phyloP scores from a whole-genome alignment of 2,329 filamentous ascomycete genomes.

The Exophiala oligosperma region DNA sequence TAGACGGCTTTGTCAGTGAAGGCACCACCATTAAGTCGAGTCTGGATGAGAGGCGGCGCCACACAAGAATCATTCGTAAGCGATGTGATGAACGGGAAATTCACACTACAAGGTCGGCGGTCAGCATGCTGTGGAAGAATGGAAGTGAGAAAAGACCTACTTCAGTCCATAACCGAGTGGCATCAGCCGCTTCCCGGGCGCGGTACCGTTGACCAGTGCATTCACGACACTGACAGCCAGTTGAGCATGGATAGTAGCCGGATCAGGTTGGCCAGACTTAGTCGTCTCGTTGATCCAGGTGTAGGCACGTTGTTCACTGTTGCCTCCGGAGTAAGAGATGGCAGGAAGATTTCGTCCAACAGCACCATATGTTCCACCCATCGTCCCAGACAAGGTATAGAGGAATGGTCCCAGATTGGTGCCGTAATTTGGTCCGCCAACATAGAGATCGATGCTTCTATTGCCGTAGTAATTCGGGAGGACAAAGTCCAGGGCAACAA shows the following conservation, averaged over 20 bases:
- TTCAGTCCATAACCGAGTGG: conserved; percentile 53
- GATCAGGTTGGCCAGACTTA: conserved; percentile 37
- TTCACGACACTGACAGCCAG: conserved; percentile 48
- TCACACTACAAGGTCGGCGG: conserved; percentile 40
- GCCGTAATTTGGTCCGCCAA: conserved; percentile 59
- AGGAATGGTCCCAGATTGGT: conserved; percentile 56
- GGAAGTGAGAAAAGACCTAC: conserved; percentile 2
- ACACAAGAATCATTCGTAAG: conserved; percentile 40
- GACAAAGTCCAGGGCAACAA: conserved; percentile 59
- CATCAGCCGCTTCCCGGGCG: conserved; percentile 34
- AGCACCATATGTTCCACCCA: conserved; percentile 49
- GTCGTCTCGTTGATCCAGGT: conserved; percentile 44
- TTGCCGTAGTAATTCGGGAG: conserved; percentile 52
- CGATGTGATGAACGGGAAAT: conserved; percentile 48
- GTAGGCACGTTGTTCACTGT: conserved; percentile 44
- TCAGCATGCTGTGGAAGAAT: background rate
- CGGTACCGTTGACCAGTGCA: conserved; percentile 43
- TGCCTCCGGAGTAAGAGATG: conserved; percentile 51
- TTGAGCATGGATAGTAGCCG: conserved; percentile 46
- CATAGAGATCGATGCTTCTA: conserved; percentile 53
- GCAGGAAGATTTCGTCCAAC: conserved; percentile 52
- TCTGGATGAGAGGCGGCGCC: conserved; percentile 48
- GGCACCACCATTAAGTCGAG: conserved; percentile 52
- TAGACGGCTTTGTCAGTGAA: conserved; percentile 48
- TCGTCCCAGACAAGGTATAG: conserved; percentile 53